Percentiles rank a stretch among this genome's conserved stretches.
Conservation (phyloP, 2,329 filamentous ascomycete species). For the Botrytis deweyae region DNA sequence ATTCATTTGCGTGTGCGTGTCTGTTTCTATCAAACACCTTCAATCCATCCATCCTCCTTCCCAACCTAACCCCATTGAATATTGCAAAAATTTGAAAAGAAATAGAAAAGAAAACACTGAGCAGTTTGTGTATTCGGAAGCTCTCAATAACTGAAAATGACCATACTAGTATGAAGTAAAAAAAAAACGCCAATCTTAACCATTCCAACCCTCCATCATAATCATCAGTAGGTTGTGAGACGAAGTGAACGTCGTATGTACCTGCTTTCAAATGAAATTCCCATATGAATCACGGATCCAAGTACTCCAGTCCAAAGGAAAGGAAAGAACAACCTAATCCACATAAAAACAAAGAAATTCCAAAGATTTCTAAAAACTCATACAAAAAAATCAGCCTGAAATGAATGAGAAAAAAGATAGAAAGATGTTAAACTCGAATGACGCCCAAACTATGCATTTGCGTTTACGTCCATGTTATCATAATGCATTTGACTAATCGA, state of each 20-base stretch:
- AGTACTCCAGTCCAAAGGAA: not conserved
- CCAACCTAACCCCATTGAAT: not conserved
- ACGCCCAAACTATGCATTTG: conserved; percentile 3
- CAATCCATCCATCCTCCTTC: not conserved
- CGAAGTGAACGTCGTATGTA: not conserved
- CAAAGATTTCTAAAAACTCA: conserved; percentile 7
- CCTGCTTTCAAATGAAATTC: not conserved
- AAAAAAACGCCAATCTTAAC: conserved; percentile 4
- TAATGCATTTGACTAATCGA: conserved; percentile 9
- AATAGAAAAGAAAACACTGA: not conserved
- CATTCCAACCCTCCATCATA: conserved; percentile 8
- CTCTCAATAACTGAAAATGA: not conserved
- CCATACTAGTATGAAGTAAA: not conserved
- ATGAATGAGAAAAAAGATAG: not conserved
- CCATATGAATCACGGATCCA: not conserved
- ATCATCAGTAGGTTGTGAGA: not conserved
- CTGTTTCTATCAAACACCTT: conserved; percentile 6
- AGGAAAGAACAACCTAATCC: conserved; percentile 10
- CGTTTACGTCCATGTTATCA: conserved; percentile 8
- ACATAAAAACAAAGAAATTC: conserved; percentile 1
- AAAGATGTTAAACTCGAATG: conserved; percentile 12
- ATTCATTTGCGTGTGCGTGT: not conserved
- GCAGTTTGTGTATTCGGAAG: conserved; percentile 14
- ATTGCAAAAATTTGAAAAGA: not conserved
- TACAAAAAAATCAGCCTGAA: not conserved